Base-by-base conservation (phyloP, 768 basidiomycete genomes). In the Amanita brunnescens region DNA sequence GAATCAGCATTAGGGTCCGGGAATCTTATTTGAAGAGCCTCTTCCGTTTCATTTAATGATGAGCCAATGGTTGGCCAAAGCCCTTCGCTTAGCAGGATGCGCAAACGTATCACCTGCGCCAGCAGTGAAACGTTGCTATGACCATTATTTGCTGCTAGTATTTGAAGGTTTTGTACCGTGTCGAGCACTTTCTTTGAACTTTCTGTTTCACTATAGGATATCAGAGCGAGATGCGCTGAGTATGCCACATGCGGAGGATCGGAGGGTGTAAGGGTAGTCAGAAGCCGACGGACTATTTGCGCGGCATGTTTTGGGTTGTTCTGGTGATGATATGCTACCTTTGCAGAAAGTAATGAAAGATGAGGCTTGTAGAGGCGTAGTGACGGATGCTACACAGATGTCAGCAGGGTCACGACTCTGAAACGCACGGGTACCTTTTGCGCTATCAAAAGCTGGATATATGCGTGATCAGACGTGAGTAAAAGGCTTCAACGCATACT, bases 291-390 rank as follows among this genome's bases (percentile, higher is more conserved):
- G 34, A 88, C 65, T 13, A 78, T 68, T 10, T 74, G 78, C 34
- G 80, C 80, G 0, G 82, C 78, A 54, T 77, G 78, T 62, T 82
- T 86, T 5, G 70, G 56, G 58, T 83, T 83, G 16, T 62, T 55
- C 52, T 67, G 68, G 47, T 74, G 65, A 58, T 78, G 71, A 26
- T 80, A 69, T 4, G 52, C 52, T 44, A 89, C 71, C 33, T 76
- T 79, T 3, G 83, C 78, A 14, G 83, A 81, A 30, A 87, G 75
- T 34, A 80, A 67, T 1, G 76, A 74, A 20, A 91, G 66, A 51
- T 79, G 76, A 3, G 78, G 76, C 38, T 73, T 77, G 60, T 84
- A 82, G 6, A 71, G 64, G 47, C 79, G 73, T 8, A 91, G 70
- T 8, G 83, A 75, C 2, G 87, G 83, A 58, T 85, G 82, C 82